A percentile compares a stretch with the other conserved stretches of the same genome.
Evolutionary conservation across 2,329 filamentous ascomycete genomes (phyloP).

Genomic region (Cladosporium phlei): DNA sequence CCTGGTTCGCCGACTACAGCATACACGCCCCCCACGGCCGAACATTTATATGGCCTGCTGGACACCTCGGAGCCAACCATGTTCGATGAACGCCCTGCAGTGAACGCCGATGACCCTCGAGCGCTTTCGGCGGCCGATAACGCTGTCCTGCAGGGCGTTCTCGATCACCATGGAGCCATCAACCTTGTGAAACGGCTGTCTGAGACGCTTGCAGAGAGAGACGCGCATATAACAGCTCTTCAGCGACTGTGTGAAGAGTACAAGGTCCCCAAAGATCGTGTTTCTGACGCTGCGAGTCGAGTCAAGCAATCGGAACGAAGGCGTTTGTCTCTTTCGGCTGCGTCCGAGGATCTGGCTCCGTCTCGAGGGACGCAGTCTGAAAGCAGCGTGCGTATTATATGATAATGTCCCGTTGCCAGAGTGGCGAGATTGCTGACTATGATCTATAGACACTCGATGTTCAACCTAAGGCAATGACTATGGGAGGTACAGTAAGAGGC

Average conservation of each 20-base stretch:
- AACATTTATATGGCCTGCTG: conserved; percentile 25
- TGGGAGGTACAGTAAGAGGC: conserved; percentile 16
- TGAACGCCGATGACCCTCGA: conserved; percentile 22
- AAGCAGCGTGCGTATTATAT: background rate
- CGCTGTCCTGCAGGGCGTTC: conserved; percentile 23
- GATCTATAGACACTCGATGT: background rate
- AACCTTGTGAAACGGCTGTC: conserved; percentile 27
- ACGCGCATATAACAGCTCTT: conserved; percentile 32
- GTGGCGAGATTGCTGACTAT: background rate
- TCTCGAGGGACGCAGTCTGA: conserved; percentile 5
- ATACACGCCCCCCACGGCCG: conserved; percentile 1
- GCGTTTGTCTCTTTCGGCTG: conserved; percentile 23
- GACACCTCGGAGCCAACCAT: conserved; percentile 28
- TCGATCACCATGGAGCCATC: conserved; percentile 29
- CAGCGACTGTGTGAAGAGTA: conserved; percentile 31
- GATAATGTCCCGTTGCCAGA: background rate
- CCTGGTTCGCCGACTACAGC: conserved; percentile 11
- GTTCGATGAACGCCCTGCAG: conserved; percentile 26
- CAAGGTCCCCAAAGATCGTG: conserved; percentile 25
- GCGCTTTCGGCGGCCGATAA: conserved; percentile 23
- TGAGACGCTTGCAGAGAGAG: conserved; percentile 27
- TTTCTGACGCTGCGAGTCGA: conserved; percentile 24
- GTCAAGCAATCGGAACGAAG: conserved; percentile 28
- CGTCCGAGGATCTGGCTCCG: conserved; percentile 21
- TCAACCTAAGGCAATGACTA: background rate